phyloP scores from a whole-genome alignment of 177 flowering plant genomes.

The Vitis hybrid region DNA sequence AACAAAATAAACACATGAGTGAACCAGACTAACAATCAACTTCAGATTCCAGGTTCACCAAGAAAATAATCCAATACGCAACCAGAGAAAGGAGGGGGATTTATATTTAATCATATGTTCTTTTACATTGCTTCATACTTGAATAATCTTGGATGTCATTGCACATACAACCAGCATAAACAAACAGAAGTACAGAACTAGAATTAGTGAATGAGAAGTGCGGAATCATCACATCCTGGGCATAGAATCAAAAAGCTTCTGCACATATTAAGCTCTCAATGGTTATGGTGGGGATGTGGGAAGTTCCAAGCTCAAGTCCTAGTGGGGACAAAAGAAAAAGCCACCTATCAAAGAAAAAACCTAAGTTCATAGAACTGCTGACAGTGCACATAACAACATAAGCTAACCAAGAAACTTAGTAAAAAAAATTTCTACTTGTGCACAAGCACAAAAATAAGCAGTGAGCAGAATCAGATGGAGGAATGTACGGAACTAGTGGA shows the following conservation, averaged over 20 bases:
- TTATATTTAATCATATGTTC: background rate
- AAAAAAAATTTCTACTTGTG: background rate
- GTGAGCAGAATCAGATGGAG: background rate
- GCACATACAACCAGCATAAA: background rate
- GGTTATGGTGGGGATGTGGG: too few relatives aligned
- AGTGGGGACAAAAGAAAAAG: too few relatives aligned
- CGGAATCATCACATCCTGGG: background rate
- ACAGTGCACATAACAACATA: background rate
- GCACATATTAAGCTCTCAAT: background rate
- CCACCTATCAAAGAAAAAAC: background rate
- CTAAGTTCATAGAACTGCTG: background rate
- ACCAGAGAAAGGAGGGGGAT: background rate
- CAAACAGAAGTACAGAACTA: background rate
- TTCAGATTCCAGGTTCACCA: background rate
- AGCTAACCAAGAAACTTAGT: background rate
- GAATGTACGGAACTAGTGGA: background rate
- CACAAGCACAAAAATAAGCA: background rate
- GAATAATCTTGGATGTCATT: background rate
- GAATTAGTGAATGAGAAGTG: background rate
- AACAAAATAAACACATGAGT: constrained; percentile 5
- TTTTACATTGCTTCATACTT: background rate
- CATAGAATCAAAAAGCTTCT: background rate
- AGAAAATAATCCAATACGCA: background rate
- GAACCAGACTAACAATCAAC: background rate
- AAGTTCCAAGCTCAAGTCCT: too few relatives aligned